Conservation (phyloP, 2,329 filamentous ascomycete species). For the Colletotrichum sidae region DNA sequence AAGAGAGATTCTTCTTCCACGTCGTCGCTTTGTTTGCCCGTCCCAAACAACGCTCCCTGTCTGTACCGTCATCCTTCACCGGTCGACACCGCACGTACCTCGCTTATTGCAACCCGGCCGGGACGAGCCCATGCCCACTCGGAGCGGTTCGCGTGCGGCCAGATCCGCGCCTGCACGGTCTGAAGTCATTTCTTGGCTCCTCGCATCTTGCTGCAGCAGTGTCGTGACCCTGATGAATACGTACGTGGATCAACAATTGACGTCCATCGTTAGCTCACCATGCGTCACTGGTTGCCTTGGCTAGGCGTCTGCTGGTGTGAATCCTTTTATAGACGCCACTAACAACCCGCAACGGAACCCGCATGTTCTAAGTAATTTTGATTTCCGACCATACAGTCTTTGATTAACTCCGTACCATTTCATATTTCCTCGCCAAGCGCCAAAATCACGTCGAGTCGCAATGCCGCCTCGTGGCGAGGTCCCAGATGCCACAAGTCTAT, state of each 20-base stretch:
- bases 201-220: background rate
- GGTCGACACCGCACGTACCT: background rate
- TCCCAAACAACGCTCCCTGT: too few relatives aligned
- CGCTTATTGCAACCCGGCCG: conserved; percentile 5
- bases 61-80: background rate
- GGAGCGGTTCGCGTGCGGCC: conserved; percentile 19
- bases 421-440: conserved; percentile 24
- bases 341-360: too few relatives aligned
- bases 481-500: conserved; percentile 15
- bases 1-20: too few relatives aligned
- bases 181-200: conserved; percentile 11
- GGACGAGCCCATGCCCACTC: background rate
- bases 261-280: too few relatives aligned
- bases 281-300: too few relatives aligned
- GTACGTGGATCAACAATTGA: background rate
- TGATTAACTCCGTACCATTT: conserved; percentile 21
- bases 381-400: conserved; percentile 14
- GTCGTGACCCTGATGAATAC: too few relatives aligned
- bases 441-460: conserved; percentile 26
- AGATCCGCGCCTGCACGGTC: conserved; percentile 22
- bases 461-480: conserved; percentile 14
- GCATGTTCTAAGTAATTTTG: background rate
- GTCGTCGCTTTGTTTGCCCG: too few relatives aligned
- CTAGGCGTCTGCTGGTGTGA: background rate
- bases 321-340: background rate